Conservation (phyloP, 2,329 filamentous ascomycete genomes). For the Fragosphaeria purpurea region DNA sequence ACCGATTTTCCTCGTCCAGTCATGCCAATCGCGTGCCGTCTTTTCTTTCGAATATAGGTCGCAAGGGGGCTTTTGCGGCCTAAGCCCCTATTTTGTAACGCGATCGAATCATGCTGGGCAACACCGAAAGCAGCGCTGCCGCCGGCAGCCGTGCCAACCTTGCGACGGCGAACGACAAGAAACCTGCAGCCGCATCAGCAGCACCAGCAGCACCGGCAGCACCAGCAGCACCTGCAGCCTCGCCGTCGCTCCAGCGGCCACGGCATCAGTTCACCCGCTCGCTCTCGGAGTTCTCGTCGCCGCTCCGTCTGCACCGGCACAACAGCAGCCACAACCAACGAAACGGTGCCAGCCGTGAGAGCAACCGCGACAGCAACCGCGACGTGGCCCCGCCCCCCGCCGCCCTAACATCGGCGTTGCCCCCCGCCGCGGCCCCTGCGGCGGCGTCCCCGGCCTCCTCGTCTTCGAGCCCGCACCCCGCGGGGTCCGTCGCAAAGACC, state of each 20-base stretch:
- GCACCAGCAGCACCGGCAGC: conserved; percentile 15
- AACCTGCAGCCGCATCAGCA: neutral
- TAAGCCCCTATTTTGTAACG: too few relatives aligned
- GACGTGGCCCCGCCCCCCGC: neutral
- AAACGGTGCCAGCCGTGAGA: neutral
- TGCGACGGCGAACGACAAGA: too few relatives aligned
- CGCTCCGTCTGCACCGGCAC: conserved; percentile 29
- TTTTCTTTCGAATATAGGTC: too few relatives aligned
- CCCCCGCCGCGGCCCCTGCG: neutral
- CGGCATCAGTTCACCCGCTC: conserved; percentile 47
- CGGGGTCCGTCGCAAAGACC: conserved; percentile 1
- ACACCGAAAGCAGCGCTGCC: too few relatives aligned
- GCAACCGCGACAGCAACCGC: neutral
- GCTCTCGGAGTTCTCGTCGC: conserved; percentile 42
- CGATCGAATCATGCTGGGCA: too few relatives aligned
- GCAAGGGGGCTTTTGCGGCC: too few relatives aligned
- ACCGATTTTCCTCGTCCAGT: too few relatives aligned
- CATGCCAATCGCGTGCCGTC: too few relatives aligned
- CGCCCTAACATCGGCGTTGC: too few relatives aligned
- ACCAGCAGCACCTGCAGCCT: too few relatives aligned
- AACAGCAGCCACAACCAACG: conserved; percentile 18
- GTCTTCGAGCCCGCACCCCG: neutral
- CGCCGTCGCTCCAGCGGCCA: conserved; percentile 26
- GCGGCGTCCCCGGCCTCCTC: neutral
- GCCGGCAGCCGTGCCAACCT: neutral